A percentile compares a stretch with the other conserved stretches of the same genome.
Conservation (phyloP, 768 basidiomycete genomes). For the Kwoniella dejecticola region DNA sequence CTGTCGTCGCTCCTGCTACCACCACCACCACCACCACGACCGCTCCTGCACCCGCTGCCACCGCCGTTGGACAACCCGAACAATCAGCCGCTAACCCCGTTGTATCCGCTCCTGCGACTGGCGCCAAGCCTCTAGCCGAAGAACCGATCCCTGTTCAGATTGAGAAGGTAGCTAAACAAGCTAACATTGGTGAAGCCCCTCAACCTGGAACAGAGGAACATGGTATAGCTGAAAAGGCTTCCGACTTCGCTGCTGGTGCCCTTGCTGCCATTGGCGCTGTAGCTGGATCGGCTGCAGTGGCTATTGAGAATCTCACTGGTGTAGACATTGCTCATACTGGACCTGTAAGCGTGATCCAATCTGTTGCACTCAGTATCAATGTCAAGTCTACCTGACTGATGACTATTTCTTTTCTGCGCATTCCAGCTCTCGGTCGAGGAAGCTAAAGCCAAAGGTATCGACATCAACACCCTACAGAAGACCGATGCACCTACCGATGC, state of each 20-base stretch:
- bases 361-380: neutral
- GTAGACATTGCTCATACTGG: constrained; percentile 46
- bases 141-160: constrained; percentile 32
- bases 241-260: constrained; percentile 39
- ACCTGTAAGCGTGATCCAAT: constrained; percentile 39
- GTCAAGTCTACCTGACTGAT: neutral
- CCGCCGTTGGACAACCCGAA: constrained; percentile 2
- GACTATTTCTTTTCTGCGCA: constrained; percentile 10
- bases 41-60: constrained; percentile 4
- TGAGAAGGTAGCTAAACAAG: constrained; percentile 40
- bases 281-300: constrained; percentile 36
- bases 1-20: constrained; percentile 1
- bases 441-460: constrained; percentile 50
- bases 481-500: constrained; percentile 38
- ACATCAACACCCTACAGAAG: constrained; percentile 38
- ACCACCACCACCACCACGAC: constrained; percentile 16
- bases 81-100: constrained; percentile 11
- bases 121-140: constrained; percentile 16
- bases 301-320: constrained; percentile 51
- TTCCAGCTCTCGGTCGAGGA: constrained; percentile 50
- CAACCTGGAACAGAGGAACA: constrained; percentile 19
- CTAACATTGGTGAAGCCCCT: constrained; percentile 43
- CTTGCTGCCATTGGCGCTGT: constrained; percentile 40
- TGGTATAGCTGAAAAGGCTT: constrained; percentile 28
- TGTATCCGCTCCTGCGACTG: constrained; percentile 16